Percentiles rank a stretch among this genome's conserved stretches.
Conservation (phyloP, 768 basidiomycete species). For the Pleurotus giganteus region DNA sequence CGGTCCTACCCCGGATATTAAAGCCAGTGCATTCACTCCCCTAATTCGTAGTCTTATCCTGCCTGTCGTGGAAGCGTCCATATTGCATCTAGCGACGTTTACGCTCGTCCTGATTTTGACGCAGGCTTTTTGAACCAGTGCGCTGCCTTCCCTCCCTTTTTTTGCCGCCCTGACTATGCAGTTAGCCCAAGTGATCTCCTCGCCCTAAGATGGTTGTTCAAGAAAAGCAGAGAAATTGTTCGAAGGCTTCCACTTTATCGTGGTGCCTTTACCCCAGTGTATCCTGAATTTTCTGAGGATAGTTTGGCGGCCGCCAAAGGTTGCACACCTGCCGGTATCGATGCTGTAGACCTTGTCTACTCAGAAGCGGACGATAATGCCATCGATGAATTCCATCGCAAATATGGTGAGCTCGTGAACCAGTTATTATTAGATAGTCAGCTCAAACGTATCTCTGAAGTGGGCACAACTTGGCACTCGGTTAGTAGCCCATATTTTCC, state of each 20-base stretch:
- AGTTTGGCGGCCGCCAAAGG: slow-evolving; percentile 27
- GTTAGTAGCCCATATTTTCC: slow-evolving; percentile 13
- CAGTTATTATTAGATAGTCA: neutral
- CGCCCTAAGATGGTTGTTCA: slow-evolving; percentile 33
- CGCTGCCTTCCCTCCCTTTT: neutral
- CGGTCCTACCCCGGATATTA: neutral
- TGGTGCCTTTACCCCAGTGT: slow-evolving; percentile 32
- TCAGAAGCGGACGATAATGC: slow-evolving; percentile 38
- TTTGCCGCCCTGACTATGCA: neutral
- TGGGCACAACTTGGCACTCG: slow-evolving; percentile 23
- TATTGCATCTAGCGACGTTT: slow-evolving; percentile 26
- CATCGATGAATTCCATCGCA: slow-evolving; percentile 37
- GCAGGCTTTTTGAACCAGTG: slow-evolving; percentile 27
- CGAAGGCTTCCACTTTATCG: slow-evolving; percentile 33
- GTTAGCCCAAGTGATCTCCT: slow-evolving; percentile 20
- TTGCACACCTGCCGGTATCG: slow-evolving; percentile 28
- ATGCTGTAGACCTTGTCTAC: slow-evolving; percentile 38
- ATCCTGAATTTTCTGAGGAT: slow-evolving; percentile 36
- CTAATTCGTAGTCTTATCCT: slow-evolving; percentile 26
- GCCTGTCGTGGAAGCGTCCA: slow-evolving; percentile 32
- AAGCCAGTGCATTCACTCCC: neutral
- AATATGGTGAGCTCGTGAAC: slow-evolving; percentile 22
- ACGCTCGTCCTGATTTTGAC: slow-evolving; percentile 31
- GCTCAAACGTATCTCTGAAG: slow-evolving; percentile 9
- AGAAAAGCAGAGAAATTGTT: slow-evolving; percentile 33